Percentiles rank a stretch among this genome's conserved stretches.
These are phyloP conservation scores for Didymella lethalis DNA, from an alignment of 2,329 filamentous ascomycete genomes.

Conservation along the genomic window DNA sequence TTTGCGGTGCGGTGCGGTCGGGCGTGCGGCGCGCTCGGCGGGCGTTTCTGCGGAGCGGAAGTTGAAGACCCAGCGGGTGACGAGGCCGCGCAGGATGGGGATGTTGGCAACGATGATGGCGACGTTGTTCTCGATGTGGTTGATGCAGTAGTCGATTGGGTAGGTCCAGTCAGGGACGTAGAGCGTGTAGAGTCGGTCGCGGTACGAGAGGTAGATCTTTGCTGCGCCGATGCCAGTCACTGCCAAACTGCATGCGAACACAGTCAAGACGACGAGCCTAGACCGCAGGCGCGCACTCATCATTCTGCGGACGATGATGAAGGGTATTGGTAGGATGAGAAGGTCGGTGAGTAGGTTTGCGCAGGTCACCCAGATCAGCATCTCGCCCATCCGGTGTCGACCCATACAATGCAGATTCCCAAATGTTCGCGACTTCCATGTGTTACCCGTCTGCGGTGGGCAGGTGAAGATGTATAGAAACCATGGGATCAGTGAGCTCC, in stretches of 20 bases:
- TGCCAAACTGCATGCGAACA: slow-evolving; percentile 53
- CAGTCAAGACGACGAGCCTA: slow-evolving; percentile 48
- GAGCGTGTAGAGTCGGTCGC: slow-evolving; percentile 49
- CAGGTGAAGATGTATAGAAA: slow-evolving; percentile 52
- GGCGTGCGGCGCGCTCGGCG: slow-evolving; percentile 24
- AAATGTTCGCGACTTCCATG: slow-evolving; percentile 50
- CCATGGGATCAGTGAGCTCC: slow-evolving; percentile 49
- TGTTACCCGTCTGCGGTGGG: slow-evolving; percentile 51
- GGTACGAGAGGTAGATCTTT: slow-evolving; percentile 53
- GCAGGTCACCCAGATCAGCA: slow-evolving; percentile 53
- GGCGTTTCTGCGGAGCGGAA: slow-evolving; percentile 41
- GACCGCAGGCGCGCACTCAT: slow-evolving; percentile 52
- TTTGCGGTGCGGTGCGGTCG: slow-evolving; percentile 41
- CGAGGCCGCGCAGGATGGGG: slow-evolving; percentile 52
- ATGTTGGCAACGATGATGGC: slow-evolving; percentile 54
- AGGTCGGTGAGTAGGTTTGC: slow-evolving; percentile 53
- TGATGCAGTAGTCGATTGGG: slow-evolving; percentile 53
- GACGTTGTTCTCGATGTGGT: slow-evolving; percentile 53
- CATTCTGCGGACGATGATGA: slow-evolving; percentile 52
- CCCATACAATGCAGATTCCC: slow-evolving; percentile 51
- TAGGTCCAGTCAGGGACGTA: slow-evolving; percentile 54
- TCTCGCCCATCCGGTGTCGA: slow-evolving; percentile 48
- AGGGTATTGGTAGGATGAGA: slow-evolving; percentile 53
- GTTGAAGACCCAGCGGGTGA: slow-evolving; percentile 53
- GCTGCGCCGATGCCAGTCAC: slow-evolving; percentile 51